Evolutionary conservation across 2,329 filamentous ascomycete species (phyloP).

Genomic region (Colletotrichum tamarilloi): DNA sequence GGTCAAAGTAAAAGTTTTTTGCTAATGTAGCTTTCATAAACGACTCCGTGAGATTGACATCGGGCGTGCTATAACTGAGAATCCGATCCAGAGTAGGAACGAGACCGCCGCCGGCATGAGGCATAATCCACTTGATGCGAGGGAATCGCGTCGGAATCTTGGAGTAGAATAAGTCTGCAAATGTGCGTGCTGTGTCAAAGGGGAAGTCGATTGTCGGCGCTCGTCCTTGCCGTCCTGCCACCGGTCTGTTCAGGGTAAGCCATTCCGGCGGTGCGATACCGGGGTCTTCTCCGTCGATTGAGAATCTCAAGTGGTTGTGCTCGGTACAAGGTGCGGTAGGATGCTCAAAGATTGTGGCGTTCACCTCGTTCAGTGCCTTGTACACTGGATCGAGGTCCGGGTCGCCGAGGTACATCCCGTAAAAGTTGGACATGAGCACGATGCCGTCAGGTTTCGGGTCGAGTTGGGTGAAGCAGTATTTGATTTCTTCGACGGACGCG

Average conservation of each 20-base stretch:
- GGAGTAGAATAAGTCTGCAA: conserved; percentile 35
- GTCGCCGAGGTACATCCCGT: conserved; percentile 64
- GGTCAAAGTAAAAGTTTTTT: conserved; percentile 41
- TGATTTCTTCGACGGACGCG: conserved; percentile 59
- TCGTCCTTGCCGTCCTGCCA: background rate
- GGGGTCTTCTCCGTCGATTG: conserved; percentile 22
- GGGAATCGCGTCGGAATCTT: conserved; percentile 39
- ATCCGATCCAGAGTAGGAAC: conserved; percentile 39
- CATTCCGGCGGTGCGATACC: conserved; percentile 6
- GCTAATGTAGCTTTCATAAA: conserved; percentile 32
- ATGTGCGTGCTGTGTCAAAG: conserved; percentile 37
- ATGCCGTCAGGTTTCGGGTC: conserved; percentile 59
- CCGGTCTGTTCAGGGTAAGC: conserved; percentile 17
- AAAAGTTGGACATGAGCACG: conserved; percentile 61
- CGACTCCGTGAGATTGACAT: conserved; percentile 45
- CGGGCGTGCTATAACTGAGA: background rate
- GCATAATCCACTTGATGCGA: conserved; percentile 41
- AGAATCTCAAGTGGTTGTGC: conserved; percentile 18
- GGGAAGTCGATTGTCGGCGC: conserved; percentile 39
- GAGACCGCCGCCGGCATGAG: conserved; percentile 41
- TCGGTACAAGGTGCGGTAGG: conserved; percentile 60
- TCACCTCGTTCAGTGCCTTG: conserved; percentile 55
- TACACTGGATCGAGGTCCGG: conserved; percentile 57
- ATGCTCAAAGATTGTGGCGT: conserved; percentile 64
- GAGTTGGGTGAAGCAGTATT: conserved; percentile 50